A percentile compares a stretch with the other conserved stretches of the same genome.
Conservation (phyloP, 1,284 basidiomycete genomes). For the Apiotrichum brassicae region DNA sequence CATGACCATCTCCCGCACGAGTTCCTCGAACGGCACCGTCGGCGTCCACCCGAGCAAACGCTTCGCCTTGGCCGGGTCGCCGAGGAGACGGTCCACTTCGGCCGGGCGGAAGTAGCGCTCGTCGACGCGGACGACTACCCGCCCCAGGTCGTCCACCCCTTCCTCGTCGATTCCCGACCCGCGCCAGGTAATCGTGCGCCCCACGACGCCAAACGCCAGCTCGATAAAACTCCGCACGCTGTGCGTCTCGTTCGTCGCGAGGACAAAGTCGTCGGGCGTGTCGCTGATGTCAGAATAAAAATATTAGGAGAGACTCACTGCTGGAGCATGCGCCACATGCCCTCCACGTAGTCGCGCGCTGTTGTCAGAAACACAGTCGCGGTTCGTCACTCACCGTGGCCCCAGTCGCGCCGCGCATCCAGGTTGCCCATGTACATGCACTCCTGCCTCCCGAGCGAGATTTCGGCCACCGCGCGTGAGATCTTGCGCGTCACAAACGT, state of each 20-base stretch:
- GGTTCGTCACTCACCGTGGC: constrained; percentile 59
- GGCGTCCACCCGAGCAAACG: constrained; percentile 77
- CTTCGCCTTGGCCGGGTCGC: constrained; percentile 64
- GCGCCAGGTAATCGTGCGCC: constrained; percentile 67
- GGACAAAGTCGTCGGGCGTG: constrained; percentile 73
- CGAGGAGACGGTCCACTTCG: constrained; percentile 64
- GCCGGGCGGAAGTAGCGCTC: constrained; percentile 53
- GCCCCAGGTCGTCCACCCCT: constrained; percentile 7
- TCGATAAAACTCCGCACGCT: constrained; percentile 82
- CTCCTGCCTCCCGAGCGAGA: constrained; percentile 71
- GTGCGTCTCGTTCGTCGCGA: constrained; percentile 88
- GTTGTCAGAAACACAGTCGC: neutral
- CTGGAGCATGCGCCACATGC: constrained; percentile 93
- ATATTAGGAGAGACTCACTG: constrained; percentile 50
- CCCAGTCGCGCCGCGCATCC: constrained; percentile 88
- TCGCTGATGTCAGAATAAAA: neutral
- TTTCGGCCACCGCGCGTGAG: constrained; percentile 79
- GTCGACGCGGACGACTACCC: constrained; percentile 16
- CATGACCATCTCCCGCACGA: constrained; percentile 75
- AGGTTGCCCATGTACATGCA: constrained; percentile 86
- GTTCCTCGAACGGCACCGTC: constrained; percentile 65
- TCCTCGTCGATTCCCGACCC: constrained; percentile 56
- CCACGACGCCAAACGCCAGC: constrained; percentile 66
- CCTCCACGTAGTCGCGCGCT: constrained; percentile 83
- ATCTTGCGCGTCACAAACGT: constrained; percentile 94